A percentile compares a stretch with the other conserved stretches of the same genome.
These are phyloP conservation scores for Pezicula carpinea DNA, from an alignment of 2,329 filamentous ascomycete species.

Conservation along the genomic window DNA sequence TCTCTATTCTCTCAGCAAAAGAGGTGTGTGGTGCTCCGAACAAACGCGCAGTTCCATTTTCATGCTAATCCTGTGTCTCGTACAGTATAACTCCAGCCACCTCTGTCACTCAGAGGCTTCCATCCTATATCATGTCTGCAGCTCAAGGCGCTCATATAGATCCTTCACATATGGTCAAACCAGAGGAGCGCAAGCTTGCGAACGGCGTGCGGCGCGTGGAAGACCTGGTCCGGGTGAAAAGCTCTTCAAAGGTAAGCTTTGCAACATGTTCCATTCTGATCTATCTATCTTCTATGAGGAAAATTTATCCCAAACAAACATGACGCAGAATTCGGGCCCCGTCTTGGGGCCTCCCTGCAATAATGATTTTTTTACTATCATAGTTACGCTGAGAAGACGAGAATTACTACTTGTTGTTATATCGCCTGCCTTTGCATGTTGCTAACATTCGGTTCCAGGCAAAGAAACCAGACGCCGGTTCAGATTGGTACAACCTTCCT, in stretches of 20 bases:
- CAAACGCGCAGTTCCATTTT: background rate
- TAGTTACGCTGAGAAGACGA: conserved; percentile 64
- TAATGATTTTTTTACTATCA: conserved; percentile 58
- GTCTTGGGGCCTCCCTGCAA: conserved; percentile 75
- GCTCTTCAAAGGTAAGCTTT: conserved; percentile 45
- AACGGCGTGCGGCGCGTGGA: conserved; percentile 48
- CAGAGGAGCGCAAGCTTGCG: conserved; percentile 41
- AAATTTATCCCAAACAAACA: conserved; percentile 63
- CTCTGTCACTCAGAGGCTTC: conserved; percentile 8
- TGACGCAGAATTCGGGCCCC: conserved; percentile 70
- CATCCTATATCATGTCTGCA: conserved; percentile 47
- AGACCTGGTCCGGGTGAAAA: conserved; percentile 43
- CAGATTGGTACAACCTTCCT: conserved; percentile 84
- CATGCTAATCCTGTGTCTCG: conserved; percentile 6
- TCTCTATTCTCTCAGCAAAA: conserved; percentile 11
- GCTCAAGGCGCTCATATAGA: conserved; percentile 50
- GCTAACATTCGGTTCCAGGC: conserved; percentile 22
- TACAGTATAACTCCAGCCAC: too few relatives aligned
- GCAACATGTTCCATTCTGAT: background rate
- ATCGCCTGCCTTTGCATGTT: conserved; percentile 7
- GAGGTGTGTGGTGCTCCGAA: conserved; percentile 10
- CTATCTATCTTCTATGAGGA: conserved; percentile 58
- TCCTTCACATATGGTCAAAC: conserved; percentile 42
- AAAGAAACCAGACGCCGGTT: conserved; percentile 63
- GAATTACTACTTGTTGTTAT: background rate